These are phyloP conservation scores for Euclidium syriacum DNA, from an alignment of 345 rosid genomes.

Conservation along the genomic window DNA sequence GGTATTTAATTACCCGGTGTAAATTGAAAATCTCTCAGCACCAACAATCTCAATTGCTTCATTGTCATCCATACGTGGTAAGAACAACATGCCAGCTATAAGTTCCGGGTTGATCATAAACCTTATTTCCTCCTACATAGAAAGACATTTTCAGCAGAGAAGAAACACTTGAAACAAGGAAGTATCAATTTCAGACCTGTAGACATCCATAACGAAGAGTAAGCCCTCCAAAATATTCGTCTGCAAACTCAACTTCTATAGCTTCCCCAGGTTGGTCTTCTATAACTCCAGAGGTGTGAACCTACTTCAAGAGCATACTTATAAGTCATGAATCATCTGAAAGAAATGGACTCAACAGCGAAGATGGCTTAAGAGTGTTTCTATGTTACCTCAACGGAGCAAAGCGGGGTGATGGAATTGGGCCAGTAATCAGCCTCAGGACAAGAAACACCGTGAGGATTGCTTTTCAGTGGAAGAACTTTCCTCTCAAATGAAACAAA, in stretches of 20 bases:
- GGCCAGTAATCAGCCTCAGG: slow-evolving; percentile 58
- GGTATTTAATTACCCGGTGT: slow-evolving; percentile 65
- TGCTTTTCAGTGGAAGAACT: slow-evolving; percentile 41
- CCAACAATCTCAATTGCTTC: slow-evolving; percentile 89
- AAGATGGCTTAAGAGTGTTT: not conserved
- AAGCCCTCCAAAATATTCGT: slow-evolving; percentile 80
- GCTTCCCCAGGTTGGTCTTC: slow-evolving; percentile 62
- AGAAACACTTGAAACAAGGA: not conserved
- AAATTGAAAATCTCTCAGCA: slow-evolving; percentile 66
- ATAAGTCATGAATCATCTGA: not conserved
- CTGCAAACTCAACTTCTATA: slow-evolving; percentile 88
- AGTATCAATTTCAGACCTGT: slow-evolving; percentile 45
- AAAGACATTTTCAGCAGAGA: not conserved
- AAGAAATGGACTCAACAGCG: not conserved
- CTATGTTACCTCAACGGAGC: slow-evolving; percentile 57
- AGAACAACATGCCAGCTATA: slow-evolving; percentile 81
- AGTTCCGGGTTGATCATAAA: slow-evolving; percentile 89
- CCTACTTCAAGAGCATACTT: slow-evolving; percentile 46
- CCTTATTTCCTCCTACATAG: slow-evolving; percentile 79
- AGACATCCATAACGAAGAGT: slow-evolving; percentile 65
- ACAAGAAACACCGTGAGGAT: slow-evolving; percentile 35
- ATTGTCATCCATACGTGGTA: slow-evolving; percentile 79
- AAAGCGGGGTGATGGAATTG: slow-evolving; percentile 50
- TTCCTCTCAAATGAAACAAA: slow-evolving; percentile 83
- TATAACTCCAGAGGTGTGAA: slow-evolving; percentile 51